Conservation (phyloP, 1,284 basidiomycete species). For the Pseudozyma sp. region DNA sequence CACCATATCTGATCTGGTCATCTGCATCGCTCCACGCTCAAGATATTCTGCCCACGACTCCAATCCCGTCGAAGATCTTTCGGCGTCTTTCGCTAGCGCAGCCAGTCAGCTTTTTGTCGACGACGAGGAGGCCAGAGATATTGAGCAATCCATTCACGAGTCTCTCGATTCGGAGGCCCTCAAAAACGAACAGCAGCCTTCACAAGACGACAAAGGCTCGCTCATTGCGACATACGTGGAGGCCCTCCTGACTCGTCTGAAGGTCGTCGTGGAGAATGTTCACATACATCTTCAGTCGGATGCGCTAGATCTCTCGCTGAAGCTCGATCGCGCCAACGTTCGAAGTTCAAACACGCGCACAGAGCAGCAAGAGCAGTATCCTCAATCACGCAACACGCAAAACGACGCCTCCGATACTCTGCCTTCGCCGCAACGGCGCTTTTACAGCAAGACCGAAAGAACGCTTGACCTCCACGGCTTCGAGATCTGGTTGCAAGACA, state of each 20-base stretch:
- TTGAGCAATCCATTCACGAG: conserved; percentile 55
- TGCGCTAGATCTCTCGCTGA: conserved; percentile 25
- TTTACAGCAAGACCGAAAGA: conserved; percentile 30
- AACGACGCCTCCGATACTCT: too few species aligned
- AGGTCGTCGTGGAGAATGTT: conserved; percentile 34
- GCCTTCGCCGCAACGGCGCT: background rate
- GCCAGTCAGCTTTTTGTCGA: conserved; percentile 47
- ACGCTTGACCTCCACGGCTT: conserved; percentile 23
- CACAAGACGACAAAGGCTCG: conserved; percentile 19
- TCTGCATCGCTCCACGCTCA: conserved; percentile 6
- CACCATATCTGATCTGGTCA: conserved; percentile 24
- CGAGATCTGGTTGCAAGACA: conserved; percentile 28
- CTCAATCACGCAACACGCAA: too few species aligned
- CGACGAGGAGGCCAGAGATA: conserved; percentile 44
- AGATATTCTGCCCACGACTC: background rate
- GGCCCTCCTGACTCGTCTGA: conserved; percentile 50
- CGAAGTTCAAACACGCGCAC: conserved; percentile 35
- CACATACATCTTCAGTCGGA: conserved; percentile 27
- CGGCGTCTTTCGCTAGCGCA: conserved; percentile 44
- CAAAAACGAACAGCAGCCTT: conserved; percentile 4
- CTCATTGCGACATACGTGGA: conserved; percentile 54
- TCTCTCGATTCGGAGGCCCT: conserved; percentile 34
- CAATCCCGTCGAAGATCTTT: conserved; percentile 7
- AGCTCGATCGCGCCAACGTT: conserved; percentile 17
- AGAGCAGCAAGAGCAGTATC: conserved; percentile 8